Evolutionary conservation across 352 stramenopile genomes (phyloP).

Genomic region (Pythium angustatum): DNA sequence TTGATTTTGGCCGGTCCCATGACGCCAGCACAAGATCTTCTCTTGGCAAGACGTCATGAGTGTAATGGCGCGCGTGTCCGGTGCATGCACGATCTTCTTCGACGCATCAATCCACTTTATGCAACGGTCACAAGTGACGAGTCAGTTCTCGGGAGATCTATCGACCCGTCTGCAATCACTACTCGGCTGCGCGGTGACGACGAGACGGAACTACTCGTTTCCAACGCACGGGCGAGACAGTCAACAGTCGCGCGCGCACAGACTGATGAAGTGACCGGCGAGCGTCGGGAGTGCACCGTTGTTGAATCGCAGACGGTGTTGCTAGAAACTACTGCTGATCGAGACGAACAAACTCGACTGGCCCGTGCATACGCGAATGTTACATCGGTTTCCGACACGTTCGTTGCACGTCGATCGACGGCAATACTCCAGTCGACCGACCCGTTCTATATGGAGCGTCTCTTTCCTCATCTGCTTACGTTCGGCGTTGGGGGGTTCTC

Average conservation of each 20-base stretch:
- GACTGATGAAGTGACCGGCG: neutral
- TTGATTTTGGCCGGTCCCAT: constrained; percentile 32
- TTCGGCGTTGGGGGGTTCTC: constrained; percentile 31
- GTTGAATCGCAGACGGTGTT: constrained; percentile 26
- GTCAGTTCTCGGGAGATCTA: neutral
- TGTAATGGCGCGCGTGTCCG: constrained; percentile 18
- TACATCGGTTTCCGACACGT: neutral
- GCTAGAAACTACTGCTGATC: constrained; percentile 17
- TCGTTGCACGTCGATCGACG: constrained; percentile 5
- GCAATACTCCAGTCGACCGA: constrained; percentile 19
- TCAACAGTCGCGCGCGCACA: neutral
- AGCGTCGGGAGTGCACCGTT: neutral
- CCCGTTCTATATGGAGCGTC: constrained; percentile 25
- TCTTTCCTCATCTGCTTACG: constrained; percentile 25
- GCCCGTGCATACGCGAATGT: constrained; percentile 7
- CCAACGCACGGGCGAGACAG: neutral
- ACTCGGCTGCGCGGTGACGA: neutral
- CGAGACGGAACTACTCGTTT: neutral
- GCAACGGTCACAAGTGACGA: neutral
- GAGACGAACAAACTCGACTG: constrained; percentile 12
- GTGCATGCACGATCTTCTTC: constrained; percentile 5
- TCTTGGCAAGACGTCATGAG: constrained; percentile 25
- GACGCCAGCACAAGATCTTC: constrained; percentile 22
- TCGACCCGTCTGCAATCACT: neutral
- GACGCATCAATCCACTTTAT: constrained; percentile 28